Base-by-base conservation (phyloP, 805 yeast species). In the Candida sanyiensis region DNA sequence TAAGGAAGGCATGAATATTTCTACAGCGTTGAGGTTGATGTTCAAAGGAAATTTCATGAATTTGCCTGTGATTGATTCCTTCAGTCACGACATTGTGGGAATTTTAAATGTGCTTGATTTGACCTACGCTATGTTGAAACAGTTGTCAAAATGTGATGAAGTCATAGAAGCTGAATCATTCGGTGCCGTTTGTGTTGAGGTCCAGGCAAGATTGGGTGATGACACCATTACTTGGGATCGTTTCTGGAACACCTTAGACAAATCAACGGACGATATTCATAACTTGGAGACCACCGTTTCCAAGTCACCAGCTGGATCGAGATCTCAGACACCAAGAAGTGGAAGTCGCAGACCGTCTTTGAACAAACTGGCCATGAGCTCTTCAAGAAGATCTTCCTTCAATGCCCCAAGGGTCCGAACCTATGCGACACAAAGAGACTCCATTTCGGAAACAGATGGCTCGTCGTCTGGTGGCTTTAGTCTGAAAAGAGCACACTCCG, bases 11-110 rank as follows among this genome's bases (percentile, higher is more conserved):
- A 48, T 64, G 44, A 63, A 62, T 3, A 63, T 69, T n/a, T 65
- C 67, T 39, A 59, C 63, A 5, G 74, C 73, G 6, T 48, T 69
- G 38, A 56, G 72, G 43, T 47, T 67, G 39, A 69, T 69, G 75
- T 69, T 63, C 43, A 69, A 65, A 35, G 75, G 74, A 0, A 66
- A 67, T 41, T 69, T 63, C 39, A 44, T 69, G 35, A 69, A 67
- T 40, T 47, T 69, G 35, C 75, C 75, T 1, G 64, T 69, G 7
- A 59, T 58, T 31, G 57, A 62, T 42, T 48, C 51, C 6, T 17
- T 42, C 1, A 43, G 44, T 7, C 42, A 40, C 11, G 52, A 48
- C 2, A 44, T 69, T 3, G 54, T 63, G n/a, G 73, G 72, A 2
- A 54, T 69, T 6, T 65, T 68, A 6, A 65, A 67, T 43, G 73